Percentiles rank a stretch among this genome's conserved stretches.
phyloP scores from a whole-genome alignment of 2,329 filamentous ascomycete species.

The Fulvia fulva region DNA sequence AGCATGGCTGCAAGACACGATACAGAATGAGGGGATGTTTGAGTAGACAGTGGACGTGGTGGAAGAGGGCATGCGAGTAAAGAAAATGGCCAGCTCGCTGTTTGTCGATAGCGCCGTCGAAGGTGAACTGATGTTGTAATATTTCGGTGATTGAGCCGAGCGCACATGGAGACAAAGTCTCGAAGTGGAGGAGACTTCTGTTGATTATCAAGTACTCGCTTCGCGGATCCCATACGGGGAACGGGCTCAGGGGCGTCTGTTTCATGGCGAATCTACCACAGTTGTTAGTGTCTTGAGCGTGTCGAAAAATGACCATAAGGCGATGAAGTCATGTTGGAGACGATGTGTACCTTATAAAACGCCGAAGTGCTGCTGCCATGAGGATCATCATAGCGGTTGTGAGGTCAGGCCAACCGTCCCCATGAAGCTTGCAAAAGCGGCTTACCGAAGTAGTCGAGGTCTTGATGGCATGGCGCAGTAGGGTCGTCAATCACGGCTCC shows the following conservation, averaged over 20 bases:
- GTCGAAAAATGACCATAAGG: no score
- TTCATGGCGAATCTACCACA: background rate
- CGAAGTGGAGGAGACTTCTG: conserved; percentile 4
- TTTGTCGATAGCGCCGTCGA: conserved; percentile 2
- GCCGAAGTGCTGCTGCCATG: conserved; percentile 3
- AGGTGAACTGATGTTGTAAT: conserved; percentile 3
- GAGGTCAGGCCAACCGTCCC: background rate
- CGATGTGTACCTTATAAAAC: background rate
- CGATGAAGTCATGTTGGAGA: background rate
- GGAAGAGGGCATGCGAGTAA: conserved; percentile 5
- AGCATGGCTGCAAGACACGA: background rate
- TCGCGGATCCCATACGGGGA: background rate
- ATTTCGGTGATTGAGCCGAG: conserved; percentile 1
- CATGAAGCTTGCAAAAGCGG: background rate
- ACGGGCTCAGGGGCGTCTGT: background rate
- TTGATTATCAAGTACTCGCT: background rate
- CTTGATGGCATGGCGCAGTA: background rate
- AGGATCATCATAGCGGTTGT: background rate
- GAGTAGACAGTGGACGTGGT: conserved; percentile 5
- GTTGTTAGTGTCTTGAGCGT: background rate
- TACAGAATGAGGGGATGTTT: conserved; percentile 9
- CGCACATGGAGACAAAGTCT: conserved; percentile 1
- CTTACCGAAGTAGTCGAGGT: conserved; percentile 4
- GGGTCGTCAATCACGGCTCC: conserved; percentile 5
- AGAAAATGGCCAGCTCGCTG: conserved; percentile 10